phyloP scores from a whole-genome alignment of 768 basidiomycete genomes.

The Termitomyces sp. region DNA sequence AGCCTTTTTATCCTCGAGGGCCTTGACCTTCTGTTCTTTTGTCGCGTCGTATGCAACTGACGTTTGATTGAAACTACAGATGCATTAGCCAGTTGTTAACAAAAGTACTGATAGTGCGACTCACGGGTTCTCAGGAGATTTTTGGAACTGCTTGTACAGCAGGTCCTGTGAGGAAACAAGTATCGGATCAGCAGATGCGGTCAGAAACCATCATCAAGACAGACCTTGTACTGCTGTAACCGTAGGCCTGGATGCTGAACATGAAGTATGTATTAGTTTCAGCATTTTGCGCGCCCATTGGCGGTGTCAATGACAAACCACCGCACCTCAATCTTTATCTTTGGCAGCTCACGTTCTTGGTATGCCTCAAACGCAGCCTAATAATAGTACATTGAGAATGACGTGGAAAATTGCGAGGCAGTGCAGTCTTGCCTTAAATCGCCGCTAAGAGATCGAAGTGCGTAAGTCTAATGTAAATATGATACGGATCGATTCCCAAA shows the following conservation, averaged over 20 bases:
- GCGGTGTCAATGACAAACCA: not conserved
- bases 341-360: conserved; percentile 81
- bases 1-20: conserved; percentile 64
- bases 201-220: not conserved
- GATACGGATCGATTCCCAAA: not conserved
- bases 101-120: conserved; percentile 18
- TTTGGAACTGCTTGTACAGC: conserved; percentile 93
- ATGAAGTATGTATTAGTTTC: conserved; percentile 9
- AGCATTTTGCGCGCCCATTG: not conserved
- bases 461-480: conserved; percentile 3
- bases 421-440: conserved; percentile 66
- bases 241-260: conserved; percentile 83
- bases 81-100: not conserved
- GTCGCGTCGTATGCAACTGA: conserved; percentile 78
- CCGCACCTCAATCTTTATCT: conserved; percentile 66
- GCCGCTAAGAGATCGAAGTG: conserved; percentile 47
- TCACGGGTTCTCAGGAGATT: conserved; percentile 93
- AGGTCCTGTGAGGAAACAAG: conserved; percentile 53
- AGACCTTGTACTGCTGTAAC: conserved; percentile 83
- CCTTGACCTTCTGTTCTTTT: conserved; percentile 82
- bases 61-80: conserved; percentile 76
- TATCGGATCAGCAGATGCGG: conserved; percentile 3
- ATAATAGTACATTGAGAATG: conserved; percentile 6
- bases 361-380: conserved; percentile 91
- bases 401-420: not conserved